A percentile compares a stretch with the other conserved stretches of the same genome.
These are phyloP conservation scores for Noccaea caerulescens DNA, from an alignment of 345 rosid genomes.

Conservation along the genomic window DNA sequence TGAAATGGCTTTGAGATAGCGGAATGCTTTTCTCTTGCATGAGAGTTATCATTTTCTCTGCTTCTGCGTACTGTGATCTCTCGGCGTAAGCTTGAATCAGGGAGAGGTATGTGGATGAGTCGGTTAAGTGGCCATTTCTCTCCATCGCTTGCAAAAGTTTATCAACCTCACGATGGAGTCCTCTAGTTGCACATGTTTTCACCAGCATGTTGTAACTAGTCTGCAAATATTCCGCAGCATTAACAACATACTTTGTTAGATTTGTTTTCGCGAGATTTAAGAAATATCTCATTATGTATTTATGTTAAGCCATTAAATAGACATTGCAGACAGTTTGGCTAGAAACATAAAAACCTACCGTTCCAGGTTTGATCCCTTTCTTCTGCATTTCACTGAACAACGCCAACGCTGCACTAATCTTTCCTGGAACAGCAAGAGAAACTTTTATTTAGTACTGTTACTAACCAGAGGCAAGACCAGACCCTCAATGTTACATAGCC, in stretches of 20 bases:
- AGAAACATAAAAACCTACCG: conserved; percentile 48
- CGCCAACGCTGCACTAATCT: conserved; percentile 58
- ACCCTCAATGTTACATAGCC: conserved; percentile 5
- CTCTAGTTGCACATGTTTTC: conserved; percentile 52
- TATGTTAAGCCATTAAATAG: conserved; percentile 13
- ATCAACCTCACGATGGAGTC: conserved; percentile 56
- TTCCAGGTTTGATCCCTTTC: conserved; percentile 76
- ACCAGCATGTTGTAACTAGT: conserved; percentile 75
- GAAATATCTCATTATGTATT: not conserved
- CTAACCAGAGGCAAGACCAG: conserved; percentile 9
- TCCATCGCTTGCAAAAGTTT: conserved; percentile 64
- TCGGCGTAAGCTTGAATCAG: conserved; percentile 61
- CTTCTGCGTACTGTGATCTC: conserved; percentile 58
- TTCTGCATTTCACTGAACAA: conserved; percentile 68
- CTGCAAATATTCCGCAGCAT: conserved; percentile 46
- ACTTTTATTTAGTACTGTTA: conserved; percentile 13
- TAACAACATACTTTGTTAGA: not conserved
- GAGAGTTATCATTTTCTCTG: conserved; percentile 57
- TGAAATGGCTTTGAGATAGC: conserved; percentile 60
- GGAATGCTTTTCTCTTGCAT: conserved; percentile 60
- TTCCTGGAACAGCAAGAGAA: conserved; percentile 54
- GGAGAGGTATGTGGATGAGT: conserved; percentile 58
- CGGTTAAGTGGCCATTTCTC: conserved; percentile 54
- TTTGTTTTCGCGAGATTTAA: not conserved
- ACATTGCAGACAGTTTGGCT: not conserved